A percentile compares a stretch with the other conserved stretches of the same genome.
phyloP scores from a whole-genome alignment of 75 land plant genomes.

The Larix kaempferi region DNA sequence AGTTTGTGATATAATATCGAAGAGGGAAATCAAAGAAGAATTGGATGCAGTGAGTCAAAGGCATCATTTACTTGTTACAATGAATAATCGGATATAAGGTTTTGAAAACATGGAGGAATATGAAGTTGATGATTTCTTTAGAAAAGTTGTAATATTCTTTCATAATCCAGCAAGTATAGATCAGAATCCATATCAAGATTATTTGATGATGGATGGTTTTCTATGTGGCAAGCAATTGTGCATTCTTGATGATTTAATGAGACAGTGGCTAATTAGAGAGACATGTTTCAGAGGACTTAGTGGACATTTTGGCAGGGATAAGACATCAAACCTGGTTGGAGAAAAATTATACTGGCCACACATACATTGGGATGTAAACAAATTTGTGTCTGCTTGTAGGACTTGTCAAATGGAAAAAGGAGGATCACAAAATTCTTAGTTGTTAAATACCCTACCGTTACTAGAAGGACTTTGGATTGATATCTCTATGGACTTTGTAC shows the following conservation, averaged over 20 bases:
- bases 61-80: not conserved
- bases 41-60: not conserved
- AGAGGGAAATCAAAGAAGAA: not conserved
- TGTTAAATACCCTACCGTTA: not conserved
- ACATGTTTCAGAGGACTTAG: not conserved
- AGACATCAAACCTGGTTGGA: not conserved
- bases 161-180: not conserved
- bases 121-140: not conserved
- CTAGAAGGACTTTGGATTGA: not conserved
- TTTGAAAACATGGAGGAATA: not conserved
- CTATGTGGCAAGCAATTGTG: constrained; percentile 4
- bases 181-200: not conserved
- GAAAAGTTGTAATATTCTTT: not conserved
- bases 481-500: constrained; percentile 6
- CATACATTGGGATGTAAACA: not conserved
- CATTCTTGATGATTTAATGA: not conserved
- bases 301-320: not conserved
- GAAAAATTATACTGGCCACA: constrained; percentile 4
- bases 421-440: no score
- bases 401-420: constrained; percentile 7
- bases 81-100: not conserved
- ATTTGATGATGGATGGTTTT: not conserved
- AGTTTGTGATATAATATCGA: not conserved
- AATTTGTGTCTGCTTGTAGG: not conserved
- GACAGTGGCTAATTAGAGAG: not conserved